phyloP scores from a whole-genome alignment of 1,139 yeast species.

The Yamadazyma spencermartinsiae region DNA sequence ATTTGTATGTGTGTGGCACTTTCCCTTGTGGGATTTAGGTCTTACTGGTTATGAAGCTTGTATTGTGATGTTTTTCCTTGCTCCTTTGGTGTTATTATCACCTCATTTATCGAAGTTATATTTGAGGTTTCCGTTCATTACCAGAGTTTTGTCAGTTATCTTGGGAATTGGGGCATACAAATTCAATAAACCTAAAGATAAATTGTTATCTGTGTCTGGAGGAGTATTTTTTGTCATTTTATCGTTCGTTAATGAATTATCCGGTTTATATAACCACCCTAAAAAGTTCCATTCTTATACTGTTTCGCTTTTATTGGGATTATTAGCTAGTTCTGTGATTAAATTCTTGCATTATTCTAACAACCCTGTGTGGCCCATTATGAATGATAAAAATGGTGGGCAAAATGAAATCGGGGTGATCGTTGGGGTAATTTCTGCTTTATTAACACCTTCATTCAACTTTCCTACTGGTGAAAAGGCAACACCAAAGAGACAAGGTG shows the following conservation, averaged over 20 bases:
- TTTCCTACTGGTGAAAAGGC: conserved; percentile 1
- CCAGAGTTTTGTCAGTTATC: conserved; percentile 58
- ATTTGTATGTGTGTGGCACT: conserved; percentile 89
- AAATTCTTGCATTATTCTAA: conserved; percentile 80
- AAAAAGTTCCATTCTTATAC: conserved; percentile 52
- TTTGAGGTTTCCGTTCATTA: conserved; percentile 40
- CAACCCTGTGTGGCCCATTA: conserved; percentile 95
- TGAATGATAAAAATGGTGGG: conserved; percentile 87
- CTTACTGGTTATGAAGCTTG: conserved; percentile 90
- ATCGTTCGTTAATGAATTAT: conserved; percentile 58
- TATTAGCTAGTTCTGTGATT: conserved; percentile 68
- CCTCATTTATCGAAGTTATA: conserved; percentile 51
- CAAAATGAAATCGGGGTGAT: conserved; percentile 71
- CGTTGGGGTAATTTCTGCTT: conserved; percentile 64
- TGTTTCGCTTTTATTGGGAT: conserved; percentile 68
- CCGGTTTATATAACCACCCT: conserved; percentile 44
- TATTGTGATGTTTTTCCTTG: conserved; percentile 51
- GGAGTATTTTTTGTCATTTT: conserved; percentile 69
- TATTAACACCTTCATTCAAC: conserved; percentile 44
- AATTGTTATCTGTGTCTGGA: conserved; percentile 63
- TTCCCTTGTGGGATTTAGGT: conserved; percentile 98
- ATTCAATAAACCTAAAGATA: conserved; percentile 63
- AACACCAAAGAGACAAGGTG: conserved; percentile 25
- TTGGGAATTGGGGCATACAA: conserved; percentile 78
- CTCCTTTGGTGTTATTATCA: conserved; percentile 57